Evolutionary conservation across 129 eudicot species (phyloP).

Genomic region (Arctium lappa): DNA sequence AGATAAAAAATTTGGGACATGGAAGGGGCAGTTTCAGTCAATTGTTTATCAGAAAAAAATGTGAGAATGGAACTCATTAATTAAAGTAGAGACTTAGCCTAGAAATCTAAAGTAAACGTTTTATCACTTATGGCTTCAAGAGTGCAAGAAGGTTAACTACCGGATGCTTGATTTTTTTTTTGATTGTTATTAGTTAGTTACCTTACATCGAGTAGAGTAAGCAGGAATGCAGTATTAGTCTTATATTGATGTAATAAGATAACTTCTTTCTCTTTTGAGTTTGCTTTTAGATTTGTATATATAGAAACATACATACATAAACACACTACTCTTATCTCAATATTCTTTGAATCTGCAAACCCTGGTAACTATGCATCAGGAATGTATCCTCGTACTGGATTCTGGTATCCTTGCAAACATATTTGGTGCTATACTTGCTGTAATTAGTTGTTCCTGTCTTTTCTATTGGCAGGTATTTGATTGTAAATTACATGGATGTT

Average conservation of each 20-base stretch:
- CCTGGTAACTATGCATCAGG: not conserved
- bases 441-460: conserved; percentile 12
- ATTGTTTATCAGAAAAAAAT: not conserved
- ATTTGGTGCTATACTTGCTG: not conserved
- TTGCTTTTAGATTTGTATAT: conserved; percentile 8
- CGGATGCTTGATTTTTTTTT: not conserved
- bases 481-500: conserved; percentile 96
- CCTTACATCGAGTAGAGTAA: not conserved
- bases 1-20: not conserved
- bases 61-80: not conserved
- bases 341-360: not conserved
- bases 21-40: not conserved
- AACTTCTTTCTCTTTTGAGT: not conserved
- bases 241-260: not conserved
- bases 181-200: not conserved
- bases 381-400: not conserved
- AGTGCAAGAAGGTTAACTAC: conserved; percentile 4
- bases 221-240: conserved; percentile 9
- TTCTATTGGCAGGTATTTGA: conserved; percentile 79
- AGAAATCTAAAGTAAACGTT: not conserved
- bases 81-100: not conserved
- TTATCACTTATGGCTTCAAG: not conserved
- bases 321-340: not conserved
- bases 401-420: not conserved
- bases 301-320: not conserved